These are phyloP conservation scores for Colletotrichum theobromicola DNA, from an alignment of 2,329 filamentous ascomycete genomes.

Conservation along the genomic window DNA sequence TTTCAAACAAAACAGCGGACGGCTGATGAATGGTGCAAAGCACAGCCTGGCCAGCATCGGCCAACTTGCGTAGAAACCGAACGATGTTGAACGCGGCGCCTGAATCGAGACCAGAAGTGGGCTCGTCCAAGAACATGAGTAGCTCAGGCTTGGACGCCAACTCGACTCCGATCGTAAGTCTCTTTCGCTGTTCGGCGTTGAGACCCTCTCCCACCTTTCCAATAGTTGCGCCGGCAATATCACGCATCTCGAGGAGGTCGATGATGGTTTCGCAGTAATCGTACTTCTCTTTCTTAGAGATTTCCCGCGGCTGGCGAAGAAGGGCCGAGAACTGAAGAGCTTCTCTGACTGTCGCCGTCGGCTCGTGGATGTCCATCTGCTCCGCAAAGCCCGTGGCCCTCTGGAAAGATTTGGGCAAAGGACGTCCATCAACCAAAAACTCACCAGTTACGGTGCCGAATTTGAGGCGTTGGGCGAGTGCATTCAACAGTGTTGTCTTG, in stretches of 20 bases:
- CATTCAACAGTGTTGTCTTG: slow-evolving; percentile 78
- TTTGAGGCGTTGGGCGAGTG: slow-evolving; percentile 75
- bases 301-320: slow-evolving; percentile 64
- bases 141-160: slow-evolving; percentile 63
- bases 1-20: slow-evolving; percentile 58
- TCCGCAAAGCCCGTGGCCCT: slow-evolving; percentile 75
- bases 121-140: slow-evolving; percentile 70
- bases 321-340: slow-evolving; percentile 70
- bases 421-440: slow-evolving; percentile 78
- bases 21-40: slow-evolving; percentile 68
- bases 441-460: slow-evolving; percentile 80
- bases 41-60: slow-evolving; percentile 63
- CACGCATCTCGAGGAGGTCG: slow-evolving; percentile 71
- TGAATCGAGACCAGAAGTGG: slow-evolving; percentile 62
- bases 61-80: slow-evolving; percentile 65
- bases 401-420: slow-evolving; percentile 77
- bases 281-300: slow-evolving; percentile 65
- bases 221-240: slow-evolving; percentile 69
- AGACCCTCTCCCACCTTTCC: slow-evolving; percentile 64
- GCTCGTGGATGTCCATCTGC: slow-evolving; percentile 72
- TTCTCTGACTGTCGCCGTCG: slow-evolving; percentile 70
- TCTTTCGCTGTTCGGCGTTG: slow-evolving; percentile 63
- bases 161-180: slow-evolving; percentile 62
- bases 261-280: slow-evolving; percentile 73
- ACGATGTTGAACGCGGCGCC: slow-evolving; percentile 67